Base-by-base conservation (phyloP, 805 yeast genomes). In the Metschnikowia matae region DNA sequence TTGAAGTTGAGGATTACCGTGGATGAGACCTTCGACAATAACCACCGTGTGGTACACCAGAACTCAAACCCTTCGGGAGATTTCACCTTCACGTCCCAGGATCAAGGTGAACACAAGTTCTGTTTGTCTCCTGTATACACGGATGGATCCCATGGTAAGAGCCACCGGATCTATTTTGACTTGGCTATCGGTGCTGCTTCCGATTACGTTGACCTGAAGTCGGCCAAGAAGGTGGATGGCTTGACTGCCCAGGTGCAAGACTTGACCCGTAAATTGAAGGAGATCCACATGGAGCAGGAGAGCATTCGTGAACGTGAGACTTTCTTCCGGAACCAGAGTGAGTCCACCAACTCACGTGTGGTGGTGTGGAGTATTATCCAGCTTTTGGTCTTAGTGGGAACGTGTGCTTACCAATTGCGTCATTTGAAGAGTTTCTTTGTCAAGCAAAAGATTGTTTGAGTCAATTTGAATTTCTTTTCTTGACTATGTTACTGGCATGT, bases 341-440 rank as follows among this genome's bases (percentile, higher is more conserved):
- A 89, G 69, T 59, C 70, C 36, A 87, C 92, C 40, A 89, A 90
- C 70, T 62, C 84, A 5, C 79, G 84, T 49, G 92, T 87, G 21
- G 78, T 86, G 18, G 69, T 75, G 58, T 87, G 94, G 91, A 81
- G 94, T 11, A 56, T 87, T 45, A 63, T 87, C 43, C 96, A 90
- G 71, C 64, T 87, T 43, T 23, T 81, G 20, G 89, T 86, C 1
- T 75, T 90, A 58, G 75, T 79, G 8, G 79, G 74, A 14, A 83
- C 91, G 7, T 87, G 96, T 60, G 77, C 75, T 38, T 81, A 87
- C 77, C 96, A 90, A 71, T 69, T 90, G 65, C 77, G 77, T 48
- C 90, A 87, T 62, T 78, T 90, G 70, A 86, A 86, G 69, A 69
- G 83, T 39, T 89, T 89, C 79, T 89, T 89, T 65, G 84, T 88